phyloP scores from a whole-genome alignment of 805 yeast genomes.

The Tetrapisispora fleetii region DNA sequence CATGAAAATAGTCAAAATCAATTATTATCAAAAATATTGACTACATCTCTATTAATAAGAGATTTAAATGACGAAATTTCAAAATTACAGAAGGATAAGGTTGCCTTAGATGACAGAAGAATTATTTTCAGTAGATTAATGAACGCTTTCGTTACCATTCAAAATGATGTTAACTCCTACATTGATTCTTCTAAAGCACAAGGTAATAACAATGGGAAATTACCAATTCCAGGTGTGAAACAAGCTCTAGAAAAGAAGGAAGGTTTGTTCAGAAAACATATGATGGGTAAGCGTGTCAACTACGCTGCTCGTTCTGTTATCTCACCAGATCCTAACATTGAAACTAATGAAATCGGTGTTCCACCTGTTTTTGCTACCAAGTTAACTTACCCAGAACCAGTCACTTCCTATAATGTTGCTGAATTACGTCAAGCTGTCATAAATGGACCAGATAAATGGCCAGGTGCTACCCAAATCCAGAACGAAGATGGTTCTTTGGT shows the following conservation, averaged over 20 bases:
- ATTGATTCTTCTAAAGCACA: constrained; percentile 88
- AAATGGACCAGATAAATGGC: constrained; percentile 97
- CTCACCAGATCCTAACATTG: constrained; percentile 97
- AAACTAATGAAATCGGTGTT: constrained; percentile 96
- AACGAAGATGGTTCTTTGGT: constrained; percentile 86
- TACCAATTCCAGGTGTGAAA: constrained; percentile 88
- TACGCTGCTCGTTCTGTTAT: constrained; percentile 98
- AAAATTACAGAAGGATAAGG: constrained; percentile 46
- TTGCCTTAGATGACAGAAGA: constrained; percentile 61
- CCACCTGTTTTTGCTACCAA: constrained; percentile 97
- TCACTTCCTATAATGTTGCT: constrained; percentile 80
- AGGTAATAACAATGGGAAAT: constrained; percentile 51
- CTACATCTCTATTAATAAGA: constrained; percentile 71
- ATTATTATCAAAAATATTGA: constrained; percentile 66
- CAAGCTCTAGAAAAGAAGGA: constrained; percentile 98
- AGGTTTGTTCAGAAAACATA: constrained; percentile 94
- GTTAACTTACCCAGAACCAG: constrained; percentile 97
- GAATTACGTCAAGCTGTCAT: constrained; percentile 90
- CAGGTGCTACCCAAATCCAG: constrained; percentile 95
- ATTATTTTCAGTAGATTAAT: constrained; percentile 77
- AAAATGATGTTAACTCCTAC: constrained; percentile 89
- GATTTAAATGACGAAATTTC: constrained; percentile 82
- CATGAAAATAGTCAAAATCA: constrained; percentile 94
- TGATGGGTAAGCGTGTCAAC: constrained; percentile 99
- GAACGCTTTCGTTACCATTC: constrained; percentile 92